Conservation (phyloP, 495 filamentous ascomycete genomes). For the Ascodesmis nigricans region DNA sequence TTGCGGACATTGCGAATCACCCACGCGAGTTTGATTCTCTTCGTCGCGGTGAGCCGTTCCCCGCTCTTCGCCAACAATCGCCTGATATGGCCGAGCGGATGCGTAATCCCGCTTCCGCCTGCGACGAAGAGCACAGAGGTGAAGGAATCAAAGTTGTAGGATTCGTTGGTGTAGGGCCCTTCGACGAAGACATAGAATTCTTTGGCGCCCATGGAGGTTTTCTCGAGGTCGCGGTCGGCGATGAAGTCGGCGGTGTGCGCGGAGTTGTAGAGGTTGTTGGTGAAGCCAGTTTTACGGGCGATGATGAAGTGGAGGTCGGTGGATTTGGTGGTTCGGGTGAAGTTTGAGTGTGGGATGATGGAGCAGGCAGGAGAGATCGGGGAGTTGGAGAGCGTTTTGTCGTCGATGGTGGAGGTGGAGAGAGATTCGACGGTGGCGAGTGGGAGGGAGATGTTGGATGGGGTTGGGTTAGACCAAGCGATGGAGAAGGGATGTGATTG, state of each 20-base stretch:
- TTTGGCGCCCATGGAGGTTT: slow-evolving; percentile 5
- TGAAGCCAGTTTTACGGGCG: slow-evolving; percentile 71
- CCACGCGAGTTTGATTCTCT: slow-evolving; percentile 69
- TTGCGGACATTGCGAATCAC: slow-evolving; percentile 70
- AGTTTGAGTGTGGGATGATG: slow-evolving; percentile 1
- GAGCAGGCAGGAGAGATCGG: slow-evolving; percentile 1
- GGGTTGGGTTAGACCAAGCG: slow-evolving; percentile 66
- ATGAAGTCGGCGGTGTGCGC: slow-evolving; percentile 23
- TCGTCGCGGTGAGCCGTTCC: slow-evolving; percentile 53
- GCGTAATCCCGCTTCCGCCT: slow-evolving; percentile 83
- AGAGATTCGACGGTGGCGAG: background rate
- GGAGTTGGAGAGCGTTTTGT: background rate
- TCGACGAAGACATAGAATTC: slow-evolving; percentile 45
- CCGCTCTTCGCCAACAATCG: slow-evolving; percentile 54
- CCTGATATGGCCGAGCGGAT: slow-evolving; percentile 73
- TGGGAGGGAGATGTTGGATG: slow-evolving; percentile 3
- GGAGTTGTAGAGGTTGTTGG: slow-evolving; percentile 51
- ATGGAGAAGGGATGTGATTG: slow-evolving; percentile 87
- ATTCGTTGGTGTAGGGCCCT: slow-evolving; percentile 59
- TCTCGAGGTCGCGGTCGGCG: slow-evolving; percentile 19
- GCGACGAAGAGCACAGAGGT: slow-evolving; percentile 77
- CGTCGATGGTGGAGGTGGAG: background rate
- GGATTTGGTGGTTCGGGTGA: slow-evolving; percentile 6
- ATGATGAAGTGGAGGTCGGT: slow-evolving; percentile 38
- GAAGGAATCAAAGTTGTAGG: slow-evolving; percentile 69